Evolutionary conservation across 345 rosid species (phyloP).

Genomic region (Murraya paniculata): DNA sequence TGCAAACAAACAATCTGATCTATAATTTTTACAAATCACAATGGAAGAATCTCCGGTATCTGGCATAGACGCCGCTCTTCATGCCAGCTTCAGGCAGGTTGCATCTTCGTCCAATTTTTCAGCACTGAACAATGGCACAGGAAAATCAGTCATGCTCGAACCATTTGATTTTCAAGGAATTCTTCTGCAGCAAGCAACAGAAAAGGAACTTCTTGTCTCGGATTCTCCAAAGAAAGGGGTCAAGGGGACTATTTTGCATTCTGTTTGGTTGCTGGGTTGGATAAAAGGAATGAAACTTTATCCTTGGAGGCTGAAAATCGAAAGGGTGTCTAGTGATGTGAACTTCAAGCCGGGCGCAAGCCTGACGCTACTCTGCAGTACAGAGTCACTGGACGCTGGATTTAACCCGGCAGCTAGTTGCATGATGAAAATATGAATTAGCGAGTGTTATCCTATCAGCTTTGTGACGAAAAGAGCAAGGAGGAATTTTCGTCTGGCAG

Average conservation of each 20-base stretch:
- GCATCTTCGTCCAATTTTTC: neutral
- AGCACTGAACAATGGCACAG: too few species aligned
- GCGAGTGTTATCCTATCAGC: conserved; percentile 68
- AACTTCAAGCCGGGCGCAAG: conserved; percentile 27
- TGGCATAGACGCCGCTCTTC: conserved; percentile 55
- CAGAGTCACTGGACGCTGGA: conserved; percentile 22
- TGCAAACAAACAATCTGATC: too few species aligned
- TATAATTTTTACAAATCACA: too few species aligned
- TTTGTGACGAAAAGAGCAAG: conserved; percentile 58
- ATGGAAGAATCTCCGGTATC: conserved; percentile 45
- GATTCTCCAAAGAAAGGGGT: conserved; percentile 20
- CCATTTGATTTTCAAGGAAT: too few species aligned
- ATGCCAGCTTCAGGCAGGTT: conserved; percentile 58
- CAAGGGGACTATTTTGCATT: conserved; percentile 36
- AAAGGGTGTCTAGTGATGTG: conserved; percentile 47
- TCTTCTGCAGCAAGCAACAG: conserved; percentile 30
- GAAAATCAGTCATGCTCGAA: too few species aligned
- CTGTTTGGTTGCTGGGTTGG: conserved; percentile 55
- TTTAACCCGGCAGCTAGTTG: conserved; percentile 60
- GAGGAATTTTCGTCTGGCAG: conserved; percentile 65
- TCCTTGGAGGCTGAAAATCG: conserved; percentile 51
- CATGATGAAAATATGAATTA: conserved; percentile 37
- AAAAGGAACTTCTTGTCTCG: conserved; percentile 30
- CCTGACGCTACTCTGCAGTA: conserved; percentile 52
- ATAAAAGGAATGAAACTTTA: conserved; percentile 48